Conservation (phyloP, 1,284 basidiomycete genomes). For the Thecaphora thlaspeos region DNA sequence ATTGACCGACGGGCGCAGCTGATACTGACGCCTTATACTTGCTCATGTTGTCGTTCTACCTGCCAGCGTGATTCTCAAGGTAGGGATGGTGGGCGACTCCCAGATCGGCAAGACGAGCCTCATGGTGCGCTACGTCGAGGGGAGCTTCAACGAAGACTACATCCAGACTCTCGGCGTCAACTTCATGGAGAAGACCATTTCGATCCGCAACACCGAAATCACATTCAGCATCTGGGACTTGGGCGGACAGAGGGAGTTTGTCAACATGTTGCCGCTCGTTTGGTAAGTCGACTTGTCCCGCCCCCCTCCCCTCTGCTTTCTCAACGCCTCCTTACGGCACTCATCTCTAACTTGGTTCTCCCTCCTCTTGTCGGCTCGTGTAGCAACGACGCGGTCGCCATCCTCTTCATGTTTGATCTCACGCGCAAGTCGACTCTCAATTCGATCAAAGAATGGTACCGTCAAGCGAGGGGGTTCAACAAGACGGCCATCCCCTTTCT, state of each 20-base stretch:
- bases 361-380: too few species aligned
- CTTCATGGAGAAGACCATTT: slow-evolving; percentile 99
- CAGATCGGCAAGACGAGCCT: slow-evolving; percentile 97
- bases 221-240: slow-evolving; percentile 99
- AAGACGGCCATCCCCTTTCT: slow-evolving; percentile 61
- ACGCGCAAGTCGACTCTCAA: slow-evolving; percentile 94
- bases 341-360: too few species aligned
- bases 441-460: slow-evolving; percentile 98
- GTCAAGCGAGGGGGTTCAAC: slow-evolving; percentile 96
- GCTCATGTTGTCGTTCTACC: neutral
- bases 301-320: too few species aligned
- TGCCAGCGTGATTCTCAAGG: slow-evolving; percentile 79
- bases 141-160: slow-evolving; percentile 76
- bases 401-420: slow-evolving; percentile 99
- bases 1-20: slow-evolving; percentile 3
- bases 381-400: slow-evolving; percentile 93
- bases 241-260: slow-evolving; percentile 94
- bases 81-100: slow-evolving; percentile 98
- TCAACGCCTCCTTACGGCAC: neutral
- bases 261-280: slow-evolving; percentile 96
- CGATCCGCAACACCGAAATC: slow-evolving; percentile 93
- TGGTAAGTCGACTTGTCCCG: slow-evolving; percentile 55
- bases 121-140: slow-evolving; percentile 74
- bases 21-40: slow-evolving; percentile 1
- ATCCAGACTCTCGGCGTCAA: slow-evolving; percentile 95